Evolutionary conservation across 768 basidiomycete species (phyloP), one percentile per base, ranked within the genome.

Genomic region (Arthromyces matolae): DNA sequence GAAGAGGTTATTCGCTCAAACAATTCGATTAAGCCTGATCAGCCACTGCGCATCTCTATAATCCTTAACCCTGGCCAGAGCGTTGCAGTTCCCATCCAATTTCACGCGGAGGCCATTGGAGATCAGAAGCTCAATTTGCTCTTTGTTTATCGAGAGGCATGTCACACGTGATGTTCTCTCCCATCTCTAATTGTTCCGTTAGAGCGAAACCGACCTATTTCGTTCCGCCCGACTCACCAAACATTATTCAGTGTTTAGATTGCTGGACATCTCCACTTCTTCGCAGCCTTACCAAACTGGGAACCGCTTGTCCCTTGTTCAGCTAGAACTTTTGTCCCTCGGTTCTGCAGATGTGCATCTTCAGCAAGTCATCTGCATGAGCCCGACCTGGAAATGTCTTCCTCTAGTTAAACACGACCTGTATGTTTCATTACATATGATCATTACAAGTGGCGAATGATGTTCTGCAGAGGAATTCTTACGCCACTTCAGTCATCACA

Each of bases 331-430:
- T 6, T 73, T 73, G 41, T 88, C 87, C 58, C 47, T 72, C 0
- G 69, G 70, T 16, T 68, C 68, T 4, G 60, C 60, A 19, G 58
- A 71, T 13, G 57, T 88, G 25, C 56, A 63, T 13, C 53, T 93
- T 14, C 71, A 71, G 3, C 82, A 88, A 54, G 56, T 93, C 6
- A 77, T 75, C 3, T 73, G 79, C 22, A 52, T 90, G 41, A 91
- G 90, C 55, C 79, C 88, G 1, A 67, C 70, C 5, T 93, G 92
- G 92, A 62, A 64, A 33, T 83, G 79, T 51, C 61, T 63, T 2
- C 57, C 75, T 6, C 44, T 77, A n/a, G 53, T 64, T 2, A 62
- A 68, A 8, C 52, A 60, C 13, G 52, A 61, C 16, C 58, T 68
- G 83, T 86, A 55, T 62, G 86, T 70, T 19, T 8, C 19, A 35